A percentile compares a stretch with the other conserved stretches of the same genome.
These are phyloP conservation scores for Delphinella strobiligena DNA, from an alignment of 2,329 filamentous ascomycete species.

Conservation along the genomic window DNA sequence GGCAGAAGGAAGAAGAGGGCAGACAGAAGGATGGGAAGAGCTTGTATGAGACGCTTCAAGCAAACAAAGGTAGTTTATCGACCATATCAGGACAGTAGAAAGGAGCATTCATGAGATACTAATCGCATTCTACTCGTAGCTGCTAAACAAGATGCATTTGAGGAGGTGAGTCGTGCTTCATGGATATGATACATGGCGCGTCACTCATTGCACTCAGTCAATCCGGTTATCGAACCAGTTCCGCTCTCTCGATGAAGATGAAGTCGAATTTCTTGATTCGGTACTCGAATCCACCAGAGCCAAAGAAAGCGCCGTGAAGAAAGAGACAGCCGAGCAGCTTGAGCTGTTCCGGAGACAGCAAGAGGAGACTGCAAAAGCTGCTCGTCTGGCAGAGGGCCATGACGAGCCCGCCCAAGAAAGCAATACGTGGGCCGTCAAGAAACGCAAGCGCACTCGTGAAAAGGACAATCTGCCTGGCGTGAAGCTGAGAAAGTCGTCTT, in stretches of 20 bases:
- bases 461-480: conserved; percentile 27
- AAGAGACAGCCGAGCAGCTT: conserved; percentile 47
- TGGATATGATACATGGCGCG: background rate
- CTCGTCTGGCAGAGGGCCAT: conserved; percentile 26
- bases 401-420: conserved; percentile 21
- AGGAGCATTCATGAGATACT: background rate
- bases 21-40: conserved; percentile 42
- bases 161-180: conserved; percentile 43
- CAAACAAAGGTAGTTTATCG: conserved; percentile 73
- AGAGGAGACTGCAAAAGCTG: conserved; percentile 44
- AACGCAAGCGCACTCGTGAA: conserved; percentile 37
- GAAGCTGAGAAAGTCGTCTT: conserved; percentile 30
- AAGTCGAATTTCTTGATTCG: conserved; percentile 59
- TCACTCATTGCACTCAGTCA: conserved; percentile 19
- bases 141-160: conserved; percentile 72
- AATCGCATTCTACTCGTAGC: conserved; percentile 35
- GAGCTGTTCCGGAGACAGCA: conserved; percentile 47
- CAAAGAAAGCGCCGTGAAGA: conserved; percentile 44
- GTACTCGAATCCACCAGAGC: conserved; percentile 45
- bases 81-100: background rate
- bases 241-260: conserved; percentile 63
- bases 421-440: conserved; percentile 39
- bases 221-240: conserved; percentile 65
- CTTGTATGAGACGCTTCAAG: conserved; percentile 64
- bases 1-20: conserved; percentile 39